phyloP scores from a whole-genome alignment of 192 early-diverging fungal genomes.

The Coemansia sp. region DNA sequence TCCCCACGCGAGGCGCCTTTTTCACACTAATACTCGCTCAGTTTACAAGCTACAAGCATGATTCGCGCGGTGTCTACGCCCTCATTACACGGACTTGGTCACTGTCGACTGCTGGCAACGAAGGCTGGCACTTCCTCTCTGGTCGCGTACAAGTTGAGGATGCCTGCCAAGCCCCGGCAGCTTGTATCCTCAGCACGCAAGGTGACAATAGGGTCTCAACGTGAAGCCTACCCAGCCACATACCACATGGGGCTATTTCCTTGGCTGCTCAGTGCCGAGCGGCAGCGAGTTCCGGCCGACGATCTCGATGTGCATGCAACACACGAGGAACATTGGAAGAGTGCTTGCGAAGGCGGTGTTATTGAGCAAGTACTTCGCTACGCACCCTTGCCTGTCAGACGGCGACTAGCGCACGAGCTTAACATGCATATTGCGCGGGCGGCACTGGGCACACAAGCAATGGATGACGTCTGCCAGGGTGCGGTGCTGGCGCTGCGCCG shows the following conservation, averaged over 20 bases:
- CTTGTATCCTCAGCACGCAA: not conserved
- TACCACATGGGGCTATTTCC: constrained; percentile 26
- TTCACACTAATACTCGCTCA: not conserved
- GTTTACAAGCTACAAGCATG: not conserved
- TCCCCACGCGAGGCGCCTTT: not conserved
- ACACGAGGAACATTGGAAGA: not conserved
- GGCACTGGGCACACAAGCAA: constrained; percentile 34
- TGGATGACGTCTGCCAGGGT: constrained; percentile 36
- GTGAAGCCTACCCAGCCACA: not conserved
- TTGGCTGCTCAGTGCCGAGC: constrained; percentile 55
- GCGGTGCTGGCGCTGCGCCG: constrained; percentile 30
- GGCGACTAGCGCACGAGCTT: constrained; percentile 31
- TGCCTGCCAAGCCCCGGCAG: not conserved
- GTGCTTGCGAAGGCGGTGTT: not conserved
- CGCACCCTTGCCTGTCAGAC: constrained; percentile 32
- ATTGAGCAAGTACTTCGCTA: not conserved
- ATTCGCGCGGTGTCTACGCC: not conserved
- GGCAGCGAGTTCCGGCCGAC: constrained; percentile 44
- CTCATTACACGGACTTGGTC: not conserved
- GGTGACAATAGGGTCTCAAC: not conserved
- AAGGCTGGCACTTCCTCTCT: not conserved
- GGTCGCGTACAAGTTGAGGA: not conserved
- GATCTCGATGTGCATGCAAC: constrained; percentile 23
- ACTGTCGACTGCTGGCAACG: constrained; percentile 3
- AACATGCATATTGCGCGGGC: constrained; percentile 43